Evolutionary conservation across 2,329 filamentous ascomycete genomes (phyloP).

Genomic region (Cladobotryum protrusum): DNA sequence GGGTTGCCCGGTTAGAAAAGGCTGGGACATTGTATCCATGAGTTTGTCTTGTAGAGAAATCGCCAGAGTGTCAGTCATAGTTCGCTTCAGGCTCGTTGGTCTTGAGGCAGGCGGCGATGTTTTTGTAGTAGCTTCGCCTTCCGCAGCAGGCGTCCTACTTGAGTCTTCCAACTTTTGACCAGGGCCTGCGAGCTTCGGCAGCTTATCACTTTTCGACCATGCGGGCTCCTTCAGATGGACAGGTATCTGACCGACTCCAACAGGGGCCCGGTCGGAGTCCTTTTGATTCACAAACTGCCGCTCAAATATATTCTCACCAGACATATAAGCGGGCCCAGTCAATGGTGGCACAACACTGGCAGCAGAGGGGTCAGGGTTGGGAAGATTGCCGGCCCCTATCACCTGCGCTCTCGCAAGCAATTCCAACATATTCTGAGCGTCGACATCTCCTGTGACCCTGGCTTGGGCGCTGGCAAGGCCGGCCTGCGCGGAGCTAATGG

Average conservation of each 20-base stretch:
- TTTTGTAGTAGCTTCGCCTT: constrained; percentile 46
- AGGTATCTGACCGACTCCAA: constrained; percentile 20
- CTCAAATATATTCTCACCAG: constrained; percentile 78
- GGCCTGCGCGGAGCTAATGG: constrained; percentile 57
- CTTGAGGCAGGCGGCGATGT: constrained; percentile 52
- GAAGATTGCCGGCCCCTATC: constrained; percentile 60
- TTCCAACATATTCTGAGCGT: constrained; percentile 87
- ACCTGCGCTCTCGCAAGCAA: constrained; percentile 76
- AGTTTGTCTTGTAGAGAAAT: constrained; percentile 74
- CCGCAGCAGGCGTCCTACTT: constrained; percentile 49
- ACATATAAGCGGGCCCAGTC: constrained; percentile 70
- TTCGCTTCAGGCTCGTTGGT: constrained; percentile 70
- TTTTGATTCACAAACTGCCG: constrained; percentile 59
- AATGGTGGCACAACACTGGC: constrained; percentile 50
- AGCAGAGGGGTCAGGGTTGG: constrained; percentile 38
- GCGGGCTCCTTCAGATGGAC: constrained; percentile 10
- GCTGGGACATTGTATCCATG: constrained; percentile 77
- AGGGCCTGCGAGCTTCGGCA: constrained; percentile 15
- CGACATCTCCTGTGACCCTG: constrained; percentile 72
- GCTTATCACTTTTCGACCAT: constrained; percentile 13
- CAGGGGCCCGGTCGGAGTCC: constrained; percentile 29
- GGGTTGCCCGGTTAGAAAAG: constrained; percentile 53
- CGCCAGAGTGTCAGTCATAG: constrained; percentile 75
- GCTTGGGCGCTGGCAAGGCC: constrained; percentile 80
- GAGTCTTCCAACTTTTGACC: constrained; percentile 40